Evolutionary conservation across 352 stramenopile species (phyloP).

Genomic region (Phytophthora citrophthora): DNA sequence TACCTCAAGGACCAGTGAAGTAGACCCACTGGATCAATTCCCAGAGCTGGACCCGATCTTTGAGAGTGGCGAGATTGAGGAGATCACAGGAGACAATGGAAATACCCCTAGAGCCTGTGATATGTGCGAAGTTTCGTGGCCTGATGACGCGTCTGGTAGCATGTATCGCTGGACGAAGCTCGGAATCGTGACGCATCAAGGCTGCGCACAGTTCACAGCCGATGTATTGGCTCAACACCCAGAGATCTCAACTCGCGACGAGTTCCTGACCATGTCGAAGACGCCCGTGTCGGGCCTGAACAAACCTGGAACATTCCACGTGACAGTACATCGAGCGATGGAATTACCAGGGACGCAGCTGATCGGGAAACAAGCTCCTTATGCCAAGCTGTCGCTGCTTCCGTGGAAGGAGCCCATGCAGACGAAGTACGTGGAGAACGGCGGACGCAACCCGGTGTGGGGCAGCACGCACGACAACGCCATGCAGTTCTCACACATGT

Average conservation of each 20-base stretch:
- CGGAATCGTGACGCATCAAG: conserved; percentile 71
- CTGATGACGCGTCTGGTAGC: conserved; percentile 56
- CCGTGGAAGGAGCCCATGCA: conserved; percentile 88
- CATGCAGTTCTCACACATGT: conserved; percentile 90
- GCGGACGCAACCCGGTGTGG: conserved; percentile 79
- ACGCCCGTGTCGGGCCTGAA: conserved; percentile 60
- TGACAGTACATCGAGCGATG: conserved; percentile 77
- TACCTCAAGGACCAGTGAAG: conserved; percentile 36
- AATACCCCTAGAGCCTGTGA: conserved; percentile 56
- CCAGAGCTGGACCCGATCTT: conserved; percentile 78
- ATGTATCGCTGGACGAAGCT: conserved; percentile 66
- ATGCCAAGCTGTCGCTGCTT: conserved; percentile 76
- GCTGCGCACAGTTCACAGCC: conserved; percentile 76
- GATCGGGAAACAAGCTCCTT: conserved; percentile 70
- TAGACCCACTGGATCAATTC: conserved; percentile 59
- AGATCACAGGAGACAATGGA: conserved; percentile 39
- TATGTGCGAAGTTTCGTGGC: conserved; percentile 86
- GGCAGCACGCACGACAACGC: conserved; percentile 73
- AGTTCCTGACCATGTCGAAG: conserved; percentile 55
- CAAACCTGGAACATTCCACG: conserved; percentile 73
- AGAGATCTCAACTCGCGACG: conserved; percentile 60
- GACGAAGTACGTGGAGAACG: conserved; percentile 78
- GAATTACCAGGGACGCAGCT: conserved; percentile 73
- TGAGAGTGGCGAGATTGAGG: conserved; percentile 61
- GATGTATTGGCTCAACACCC: conserved; percentile 67